Percentiles rank a stretch among this genome's conserved stretches.
These are phyloP conservation scores for Daldinia grandis DNA, from an alignment of 495 filamentous ascomycete species.

Conservation along the genomic window DNA sequence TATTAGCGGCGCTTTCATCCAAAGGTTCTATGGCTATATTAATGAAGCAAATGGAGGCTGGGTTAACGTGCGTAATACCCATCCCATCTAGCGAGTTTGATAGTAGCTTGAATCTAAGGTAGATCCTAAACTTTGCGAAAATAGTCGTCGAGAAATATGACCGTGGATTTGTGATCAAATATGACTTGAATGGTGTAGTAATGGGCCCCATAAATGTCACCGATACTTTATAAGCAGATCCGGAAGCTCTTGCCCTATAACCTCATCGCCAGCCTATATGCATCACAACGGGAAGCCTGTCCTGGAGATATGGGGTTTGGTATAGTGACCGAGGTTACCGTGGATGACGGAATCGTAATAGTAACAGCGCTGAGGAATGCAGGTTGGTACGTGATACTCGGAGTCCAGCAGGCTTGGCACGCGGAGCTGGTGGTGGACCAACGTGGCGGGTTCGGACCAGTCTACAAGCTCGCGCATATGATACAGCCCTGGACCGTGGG, in stretches of 20 bases:
- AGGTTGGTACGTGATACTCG: background rate
- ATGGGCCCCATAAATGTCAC: slow-evolving; percentile 35
- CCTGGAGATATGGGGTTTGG: slow-evolving; percentile 46
- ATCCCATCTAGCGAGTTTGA: background rate
- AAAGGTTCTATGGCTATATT: slow-evolving; percentile 46
- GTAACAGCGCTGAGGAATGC: slow-evolving; percentile 10
- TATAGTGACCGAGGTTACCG: slow-evolving; percentile 35
- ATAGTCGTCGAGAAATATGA: slow-evolving; percentile 46
- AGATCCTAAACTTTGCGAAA: slow-evolving; percentile 42
- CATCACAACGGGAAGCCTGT: slow-evolving; percentile 46
- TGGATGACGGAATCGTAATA: slow-evolving; percentile 42
- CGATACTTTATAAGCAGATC: slow-evolving; percentile 37
- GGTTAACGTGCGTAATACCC: slow-evolving; percentile 29
- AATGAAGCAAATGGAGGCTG: slow-evolving; percentile 43
- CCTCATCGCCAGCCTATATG: slow-evolving; percentile 45
- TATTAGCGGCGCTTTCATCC: slow-evolving; percentile 47
- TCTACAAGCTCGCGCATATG: background rate
- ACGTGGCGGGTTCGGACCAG: background rate
- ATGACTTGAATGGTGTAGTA: slow-evolving; percentile 43
- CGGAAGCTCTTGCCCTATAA: slow-evolving; percentile 33
- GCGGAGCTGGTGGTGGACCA: background rate
- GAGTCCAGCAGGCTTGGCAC: background rate
- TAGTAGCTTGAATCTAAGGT: background rate
- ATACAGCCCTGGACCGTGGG: background rate
- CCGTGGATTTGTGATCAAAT: slow-evolving; percentile 45